Percentiles rank a stretch among this genome's conserved stretches.
These are phyloP conservation scores for Trametes meyenii DNA, from an alignment of 768 basidiomycete species.

Conservation along the genomic window DNA sequence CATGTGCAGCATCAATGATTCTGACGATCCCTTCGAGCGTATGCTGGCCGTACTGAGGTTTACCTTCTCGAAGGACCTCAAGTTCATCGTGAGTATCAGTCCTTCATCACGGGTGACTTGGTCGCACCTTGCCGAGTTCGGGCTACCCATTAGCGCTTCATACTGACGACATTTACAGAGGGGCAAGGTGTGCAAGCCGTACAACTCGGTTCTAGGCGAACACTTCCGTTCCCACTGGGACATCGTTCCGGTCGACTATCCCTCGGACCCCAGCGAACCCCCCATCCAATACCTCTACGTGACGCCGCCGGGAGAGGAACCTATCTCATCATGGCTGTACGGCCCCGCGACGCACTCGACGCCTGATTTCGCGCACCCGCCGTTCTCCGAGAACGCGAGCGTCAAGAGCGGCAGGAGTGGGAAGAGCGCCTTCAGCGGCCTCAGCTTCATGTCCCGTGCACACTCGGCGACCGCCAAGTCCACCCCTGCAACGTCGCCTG, in stretches of 20 bases:
- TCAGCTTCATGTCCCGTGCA: conserved; percentile 47
- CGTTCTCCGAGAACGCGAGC: conserved; percentile 53
- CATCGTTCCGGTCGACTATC: conserved; percentile 60
- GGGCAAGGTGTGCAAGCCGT: conserved; percentile 92
- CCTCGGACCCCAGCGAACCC: conserved; percentile 48
- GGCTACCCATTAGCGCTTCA: neutral
- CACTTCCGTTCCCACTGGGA: conserved; percentile 91
- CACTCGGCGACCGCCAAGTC: conserved; percentile 53
- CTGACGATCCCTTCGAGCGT: conserved; percentile 88
- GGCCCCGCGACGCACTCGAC: conserved; percentile 25
- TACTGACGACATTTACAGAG: conserved; percentile 49
- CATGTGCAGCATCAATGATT: conserved; percentile 80
- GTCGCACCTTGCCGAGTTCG: too few species aligned
- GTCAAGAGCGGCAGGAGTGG: conserved; percentile 60
- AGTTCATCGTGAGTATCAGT: conserved; percentile 70
- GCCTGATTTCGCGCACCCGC: conserved; percentile 19
- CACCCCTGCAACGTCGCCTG: conserved; percentile 58
- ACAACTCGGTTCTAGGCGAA: conserved; percentile 86
- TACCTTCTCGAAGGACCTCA: conserved; percentile 90
- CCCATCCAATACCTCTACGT: conserved; percentile 50
- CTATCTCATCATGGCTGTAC: conserved; percentile 24
- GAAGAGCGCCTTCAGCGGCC: conserved; percentile 59
- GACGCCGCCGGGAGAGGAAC: conserved; percentile 28
- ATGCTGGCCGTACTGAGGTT: conserved; percentile 93
- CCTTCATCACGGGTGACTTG: neutral